Evolutionary conservation across 352 stramenopile species (phyloP).

Genomic region (Pythium oligandrum): DNA sequence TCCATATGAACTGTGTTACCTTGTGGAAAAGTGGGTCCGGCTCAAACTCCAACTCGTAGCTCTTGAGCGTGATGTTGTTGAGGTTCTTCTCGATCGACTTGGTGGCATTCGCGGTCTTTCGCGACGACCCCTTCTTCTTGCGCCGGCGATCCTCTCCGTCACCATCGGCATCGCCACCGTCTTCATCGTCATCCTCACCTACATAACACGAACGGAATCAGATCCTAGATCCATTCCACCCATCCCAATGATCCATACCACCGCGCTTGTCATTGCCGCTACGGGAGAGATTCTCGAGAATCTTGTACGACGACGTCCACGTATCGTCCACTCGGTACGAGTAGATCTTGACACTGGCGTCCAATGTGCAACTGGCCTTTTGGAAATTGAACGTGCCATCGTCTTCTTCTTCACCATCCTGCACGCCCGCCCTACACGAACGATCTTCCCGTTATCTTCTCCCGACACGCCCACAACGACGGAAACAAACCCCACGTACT

Average conservation of each 20-base stretch:
- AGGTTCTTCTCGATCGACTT: constrained; percentile 86
- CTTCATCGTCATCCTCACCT: constrained; percentile 19
- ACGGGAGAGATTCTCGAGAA: constrained; percentile 96
- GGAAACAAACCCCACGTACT: constrained; percentile 25
- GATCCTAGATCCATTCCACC: too few relatives aligned
- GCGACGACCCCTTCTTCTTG: constrained; percentile 19
- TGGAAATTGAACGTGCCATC: constrained; percentile 94
- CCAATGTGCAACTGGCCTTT: constrained; percentile 96
- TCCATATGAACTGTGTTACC: constrained; percentile 10
- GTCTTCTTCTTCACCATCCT: constrained; percentile 28
- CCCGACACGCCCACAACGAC: not conserved
- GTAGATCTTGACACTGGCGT: constrained; percentile 99
- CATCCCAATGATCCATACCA: not conserved
- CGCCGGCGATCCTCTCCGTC: constrained; percentile 7
- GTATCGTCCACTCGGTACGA: constrained; percentile 98
- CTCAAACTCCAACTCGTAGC: constrained; percentile 83
- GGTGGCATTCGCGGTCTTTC: constrained; percentile 49
- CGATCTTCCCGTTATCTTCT: constrained; percentile 12
- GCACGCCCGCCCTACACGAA: not conserved
- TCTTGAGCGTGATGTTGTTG: constrained; percentile 85
- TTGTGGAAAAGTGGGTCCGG: constrained; percentile 91
- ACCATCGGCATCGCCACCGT: constrained; percentile 14
- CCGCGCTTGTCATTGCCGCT: constrained; percentile 54
- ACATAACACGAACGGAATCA: not conserved
- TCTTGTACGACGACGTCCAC: constrained; percentile 95